Evolutionary conservation across 1,284 basidiomycete genomes (phyloP).

Genomic region (Ganoderma multipileum): DNA sequence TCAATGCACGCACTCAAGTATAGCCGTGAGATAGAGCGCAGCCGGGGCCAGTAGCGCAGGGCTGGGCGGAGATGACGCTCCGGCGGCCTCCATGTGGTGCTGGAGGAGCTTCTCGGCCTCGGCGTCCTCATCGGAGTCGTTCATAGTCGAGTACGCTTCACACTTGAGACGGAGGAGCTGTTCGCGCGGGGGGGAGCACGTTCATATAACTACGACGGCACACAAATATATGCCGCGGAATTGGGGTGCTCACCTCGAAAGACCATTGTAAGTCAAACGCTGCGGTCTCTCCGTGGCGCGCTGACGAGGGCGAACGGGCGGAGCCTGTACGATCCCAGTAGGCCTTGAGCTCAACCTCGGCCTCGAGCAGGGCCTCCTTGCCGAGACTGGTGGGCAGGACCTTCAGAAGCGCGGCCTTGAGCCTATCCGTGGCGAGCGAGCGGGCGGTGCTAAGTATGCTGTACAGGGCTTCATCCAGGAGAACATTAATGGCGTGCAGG

Average conservation of each 20-base stretch:
- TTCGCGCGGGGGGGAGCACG: not conserved
- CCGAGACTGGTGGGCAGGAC: conserved; percentile 82
- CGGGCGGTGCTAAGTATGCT: conserved; percentile 73
- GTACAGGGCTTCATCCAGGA: conserved; percentile 89
- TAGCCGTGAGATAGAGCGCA: conserved; percentile 89
- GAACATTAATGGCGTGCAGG: conserved; percentile 79
- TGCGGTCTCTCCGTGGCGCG: conserved; percentile 51
- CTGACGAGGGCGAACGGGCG: conserved; percentile 43
- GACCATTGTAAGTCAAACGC: conserved; percentile 75
- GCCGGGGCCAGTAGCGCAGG: conserved; percentile 77
- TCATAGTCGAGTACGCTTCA: conserved; percentile 84
- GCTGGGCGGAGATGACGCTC: conserved; percentile 56
- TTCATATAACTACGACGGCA: not conserved
- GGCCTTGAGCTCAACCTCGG: conserved; percentile 87
- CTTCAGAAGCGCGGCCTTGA: conserved; percentile 77
- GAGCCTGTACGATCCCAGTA: conserved; percentile 77
- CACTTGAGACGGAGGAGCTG: conserved; percentile 84
- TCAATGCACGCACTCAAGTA: conserved; percentile 79
- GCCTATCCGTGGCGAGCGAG: conserved; percentile 77
- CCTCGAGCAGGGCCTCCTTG: conserved; percentile 90
- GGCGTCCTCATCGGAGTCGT: conserved; percentile 80
- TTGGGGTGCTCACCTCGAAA: conserved; percentile 65
- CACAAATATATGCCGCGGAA: not conserved
- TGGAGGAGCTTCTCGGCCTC: conserved; percentile 66
- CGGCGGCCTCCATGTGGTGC: conserved; percentile 56